These are phyloP conservation scores for Eucalyptus shirleyi DNA, from an alignment of 345 rosid genomes.

Conservation along the genomic window DNA sequence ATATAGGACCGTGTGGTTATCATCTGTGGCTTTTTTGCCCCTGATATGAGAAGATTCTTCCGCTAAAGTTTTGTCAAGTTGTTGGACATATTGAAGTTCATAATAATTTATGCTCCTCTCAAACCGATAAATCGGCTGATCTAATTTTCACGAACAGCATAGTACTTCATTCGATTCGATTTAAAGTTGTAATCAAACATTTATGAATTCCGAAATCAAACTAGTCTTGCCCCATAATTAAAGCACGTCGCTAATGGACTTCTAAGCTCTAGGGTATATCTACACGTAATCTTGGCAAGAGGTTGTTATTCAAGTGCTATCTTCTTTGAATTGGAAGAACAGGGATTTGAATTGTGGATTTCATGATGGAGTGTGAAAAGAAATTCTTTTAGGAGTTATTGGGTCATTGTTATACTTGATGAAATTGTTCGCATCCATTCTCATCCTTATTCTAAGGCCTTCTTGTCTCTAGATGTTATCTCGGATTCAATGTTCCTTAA, in stretches of 20 bases:
- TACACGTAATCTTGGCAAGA: no score
- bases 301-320: no score
- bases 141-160: neutral
- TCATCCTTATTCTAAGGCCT: neutral
- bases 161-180: neutral
- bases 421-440: neutral
- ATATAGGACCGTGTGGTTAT: neutral
- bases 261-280: neutral
- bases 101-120: neutral
- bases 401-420: no score
- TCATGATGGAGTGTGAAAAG: no score
- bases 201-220: neutral
- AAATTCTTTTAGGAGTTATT: no score
- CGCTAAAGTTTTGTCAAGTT: neutral
- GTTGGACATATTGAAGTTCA: neutral
- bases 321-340: no score
- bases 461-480: neutral
- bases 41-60: neutral
- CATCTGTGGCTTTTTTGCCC: neutral
- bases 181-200: neutral
- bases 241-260: neutral
- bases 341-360: no score
- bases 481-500: neutral
- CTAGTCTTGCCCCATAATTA: neutral
- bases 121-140: neutral